Evolutionary conservation across 805 yeast genomes (phyloP).

Genomic region (Candida incommunis): DNA sequence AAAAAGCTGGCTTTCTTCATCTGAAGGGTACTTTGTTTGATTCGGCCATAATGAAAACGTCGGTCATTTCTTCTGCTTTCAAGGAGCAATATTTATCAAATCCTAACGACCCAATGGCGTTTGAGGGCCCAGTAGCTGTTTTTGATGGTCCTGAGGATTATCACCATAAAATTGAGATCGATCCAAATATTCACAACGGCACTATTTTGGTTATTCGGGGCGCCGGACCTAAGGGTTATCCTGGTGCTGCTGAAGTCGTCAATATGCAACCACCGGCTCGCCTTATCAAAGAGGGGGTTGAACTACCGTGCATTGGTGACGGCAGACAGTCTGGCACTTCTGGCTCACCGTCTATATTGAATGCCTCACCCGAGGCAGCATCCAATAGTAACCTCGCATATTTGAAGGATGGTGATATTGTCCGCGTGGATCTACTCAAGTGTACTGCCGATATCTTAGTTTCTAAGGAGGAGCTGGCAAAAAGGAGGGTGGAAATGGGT

Average conservation of each 20-base stretch:
- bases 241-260: slow-evolving; percentile 19
- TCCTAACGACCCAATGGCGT: slow-evolving; percentile 16
- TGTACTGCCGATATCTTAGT: slow-evolving; percentile 13
- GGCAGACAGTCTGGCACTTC: slow-evolving; percentile 18
- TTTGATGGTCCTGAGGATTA: slow-evolving; percentile 19
- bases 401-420: slow-evolving; percentile 13
- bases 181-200: slow-evolving; percentile 7
- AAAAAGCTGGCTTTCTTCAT: slow-evolving; percentile 14
- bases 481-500: slow-evolving; percentile 7
- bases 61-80: slow-evolving; percentile 15
- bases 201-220: slow-evolving; percentile 17
- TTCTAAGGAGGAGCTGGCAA: slow-evolving; percentile 8
- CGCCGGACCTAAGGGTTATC: slow-evolving; percentile 17
- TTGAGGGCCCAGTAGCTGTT: slow-evolving; percentile 15
- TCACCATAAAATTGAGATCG: slow-evolving; percentile 11
- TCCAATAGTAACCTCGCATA: slow-evolving; percentile 13
- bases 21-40: slow-evolving; percentile 16
- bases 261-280: slow-evolving; percentile 16
- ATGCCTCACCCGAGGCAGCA: slow-evolving; percentile 17
- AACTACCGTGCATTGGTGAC: slow-evolving; percentile 16
- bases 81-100: slow-evolving; percentile 10
- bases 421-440: slow-evolving; percentile 12
- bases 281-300: slow-evolving; percentile 11
- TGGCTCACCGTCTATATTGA: slow-evolving; percentile 17
- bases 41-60: slow-evolving; percentile 18